Base-by-base conservation (phyloP, 2,329 filamentous ascomycete species). In the Cladosporium sp. region DNA sequence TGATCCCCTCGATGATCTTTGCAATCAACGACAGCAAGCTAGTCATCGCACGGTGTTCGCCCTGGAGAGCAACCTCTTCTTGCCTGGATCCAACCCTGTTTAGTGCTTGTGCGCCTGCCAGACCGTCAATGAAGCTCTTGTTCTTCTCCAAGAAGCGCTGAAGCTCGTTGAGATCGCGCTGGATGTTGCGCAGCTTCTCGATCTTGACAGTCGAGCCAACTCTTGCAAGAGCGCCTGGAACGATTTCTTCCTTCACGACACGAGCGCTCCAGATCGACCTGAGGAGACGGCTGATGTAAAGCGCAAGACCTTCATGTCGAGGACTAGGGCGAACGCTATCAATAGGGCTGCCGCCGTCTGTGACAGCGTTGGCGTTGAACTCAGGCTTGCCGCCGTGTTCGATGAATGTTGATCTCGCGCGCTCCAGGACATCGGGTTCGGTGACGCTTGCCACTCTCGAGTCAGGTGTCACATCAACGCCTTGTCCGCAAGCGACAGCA, bases 1-100 rank as follows among this genome's bases (percentile, higher is more conserved):
- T 95, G 45, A 99, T 96, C 3, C 93, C 93, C 68, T 99, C 93
- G 7, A 93, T 91, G 34, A 96, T 93, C 67, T 89, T 89, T 49
- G 86, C 85, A 68, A 96, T 89, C 19, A 99, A 77, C 57, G 86
- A 84, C 55, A 95, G 82, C 43, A 99, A 74, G 2, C 89, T 89
- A 63, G 93, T 86, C 57, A 99, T 79, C 9, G 91, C 91, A 60
- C 95, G 88, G 66, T 99, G 92, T 68, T 99, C 93, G 12, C 89
- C 92, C 67, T 96, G 92, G 19, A 96, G 76, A 1, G 91, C 89
- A 42, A 96, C 82, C 68, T 97, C 92, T 61, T 96, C 93, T 64
- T 96, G 88, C 56, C 92, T 85, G 50, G 84, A 93, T 0, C 82
- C 80, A 1, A 86, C 85, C 45, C 86, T 80, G 43, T 85, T 82